Evolutionary conservation across 805 yeast genomes (phyloP).

Genomic region (Zygosaccharomyces gambellarensis): DNA sequence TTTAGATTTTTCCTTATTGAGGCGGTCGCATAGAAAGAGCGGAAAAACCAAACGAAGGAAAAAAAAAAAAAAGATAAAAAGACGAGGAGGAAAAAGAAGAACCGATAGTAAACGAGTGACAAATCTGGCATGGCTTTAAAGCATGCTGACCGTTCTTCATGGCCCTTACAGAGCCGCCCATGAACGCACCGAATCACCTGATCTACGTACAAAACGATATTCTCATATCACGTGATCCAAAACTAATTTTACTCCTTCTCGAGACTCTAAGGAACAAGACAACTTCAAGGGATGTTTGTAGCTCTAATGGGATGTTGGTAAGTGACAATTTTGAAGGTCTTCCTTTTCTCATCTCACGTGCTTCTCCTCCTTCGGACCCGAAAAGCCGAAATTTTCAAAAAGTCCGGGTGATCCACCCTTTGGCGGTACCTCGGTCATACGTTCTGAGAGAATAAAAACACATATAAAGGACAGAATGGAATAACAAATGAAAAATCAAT

Average conservation of each 20-base stretch:
- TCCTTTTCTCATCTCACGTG: not conserved
- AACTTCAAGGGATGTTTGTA: too few relatives aligned
- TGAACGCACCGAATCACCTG: too few relatives aligned
- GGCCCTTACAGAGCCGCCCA: too few relatives aligned
- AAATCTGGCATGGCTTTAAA: too few relatives aligned
- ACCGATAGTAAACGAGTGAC: too few relatives aligned
- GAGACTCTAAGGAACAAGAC: not conserved
- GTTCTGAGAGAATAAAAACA: not conserved
- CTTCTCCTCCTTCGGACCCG: constrained; percentile 6
- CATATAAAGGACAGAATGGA: constrained; percentile 2
- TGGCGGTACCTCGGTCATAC: not conserved
- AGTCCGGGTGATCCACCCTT: not conserved
- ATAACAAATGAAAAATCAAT: too few relatives aligned
- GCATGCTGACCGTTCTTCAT: too few relatives aligned
- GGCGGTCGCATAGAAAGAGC: too few relatives aligned
- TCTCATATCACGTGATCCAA: not conserved
- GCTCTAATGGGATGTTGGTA: not conserved
- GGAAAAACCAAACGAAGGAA: too few relatives aligned
- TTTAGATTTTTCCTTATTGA: not conserved
- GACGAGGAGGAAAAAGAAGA: not conserved
- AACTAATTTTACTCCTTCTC: not conserved
- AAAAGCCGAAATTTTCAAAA: not conserved
- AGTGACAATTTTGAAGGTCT: not conserved
- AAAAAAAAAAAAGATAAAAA: not conserved
- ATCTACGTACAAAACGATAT: not conserved